Evolutionary conservation across 345 rosid genomes (phyloP).

Genomic region (Pistacia vera): DNA sequence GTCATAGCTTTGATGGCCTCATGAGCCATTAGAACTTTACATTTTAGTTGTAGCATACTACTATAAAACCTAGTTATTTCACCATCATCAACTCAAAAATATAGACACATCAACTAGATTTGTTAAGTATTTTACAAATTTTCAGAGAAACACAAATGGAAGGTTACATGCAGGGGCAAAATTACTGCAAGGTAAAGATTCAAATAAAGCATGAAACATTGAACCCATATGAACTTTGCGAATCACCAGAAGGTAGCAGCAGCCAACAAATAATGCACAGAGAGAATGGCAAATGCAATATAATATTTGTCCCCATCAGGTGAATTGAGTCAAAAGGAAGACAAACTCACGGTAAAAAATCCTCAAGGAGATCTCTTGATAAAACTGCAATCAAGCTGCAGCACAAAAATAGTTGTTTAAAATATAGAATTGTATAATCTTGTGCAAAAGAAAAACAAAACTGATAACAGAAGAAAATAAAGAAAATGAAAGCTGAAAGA

Average conservation of each 20-base stretch:
- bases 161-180: background rate
- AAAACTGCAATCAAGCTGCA: conserved; percentile 83
- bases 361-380: conserved; percentile 83
- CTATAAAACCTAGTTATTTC: background rate
- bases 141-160: background rate
- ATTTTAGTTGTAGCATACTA: background rate
- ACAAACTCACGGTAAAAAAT: conserved; percentile 67
- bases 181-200: background rate
- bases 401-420: conserved; percentile 6
- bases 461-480: background rate
- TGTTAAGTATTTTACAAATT: background rate
- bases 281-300: background rate
- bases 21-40: background rate
- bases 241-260: background rate
- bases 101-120: background rate
- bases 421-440: background rate
- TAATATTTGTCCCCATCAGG: background rate
- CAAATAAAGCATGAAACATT: background rate
- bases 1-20: background rate
- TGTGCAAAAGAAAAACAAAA: background rate
- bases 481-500: background rate
- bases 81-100: conserved; percentile 4
- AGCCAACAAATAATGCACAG: background rate
- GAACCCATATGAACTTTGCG: background rate
- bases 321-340: conserved; percentile 16